phyloP scores from a whole-genome alignment of 495 filamentous ascomycete genomes.

The Penicilliopsis zonata region DNA sequence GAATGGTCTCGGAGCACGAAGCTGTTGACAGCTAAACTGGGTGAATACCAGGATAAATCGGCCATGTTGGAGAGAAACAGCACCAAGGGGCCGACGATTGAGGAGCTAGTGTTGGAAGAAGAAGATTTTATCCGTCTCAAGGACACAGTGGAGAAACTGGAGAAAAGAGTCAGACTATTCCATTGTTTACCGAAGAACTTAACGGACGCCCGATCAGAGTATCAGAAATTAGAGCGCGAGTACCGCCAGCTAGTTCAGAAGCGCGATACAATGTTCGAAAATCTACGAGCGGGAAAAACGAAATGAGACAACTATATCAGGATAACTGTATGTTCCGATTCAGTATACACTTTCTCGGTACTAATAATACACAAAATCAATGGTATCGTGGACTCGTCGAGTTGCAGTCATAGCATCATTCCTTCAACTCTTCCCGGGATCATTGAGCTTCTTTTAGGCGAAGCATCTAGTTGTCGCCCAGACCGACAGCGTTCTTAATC shows the following conservation, averaged over 20 bases:
- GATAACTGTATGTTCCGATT: not conserved
- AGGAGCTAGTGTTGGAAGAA: conserved; percentile 38
- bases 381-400: conserved; percentile 20
- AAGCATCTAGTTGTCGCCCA: conserved; percentile 34
- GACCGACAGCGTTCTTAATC: conserved; percentile 44
- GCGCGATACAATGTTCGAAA: conserved; percentile 61
- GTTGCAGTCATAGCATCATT: not conserved
- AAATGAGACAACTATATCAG: not conserved
- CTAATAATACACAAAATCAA: conserved; percentile 8
- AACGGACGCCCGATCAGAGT: conserved; percentile 49
- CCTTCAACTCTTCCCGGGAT: not conserved
- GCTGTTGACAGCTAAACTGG: conserved; percentile 41
- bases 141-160: conserved; percentile 33
- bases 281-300: conserved; percentile 14
- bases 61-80: conserved; percentile 25
- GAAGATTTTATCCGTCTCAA: conserved; percentile 18
- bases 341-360: too few relatives aligned
- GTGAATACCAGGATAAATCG: conserved; percentile 42
- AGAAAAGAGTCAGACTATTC: conserved; percentile 45
- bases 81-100: conserved; percentile 28
- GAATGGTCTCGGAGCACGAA: conserved; percentile 53
- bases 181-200: conserved; percentile 59
- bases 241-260: conserved; percentile 40
- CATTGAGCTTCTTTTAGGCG: not conserved
- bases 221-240: conserved; percentile 51